Conservation (phyloP, 768 basidiomycete species). For the Panaeolus cyanescens region DNA sequence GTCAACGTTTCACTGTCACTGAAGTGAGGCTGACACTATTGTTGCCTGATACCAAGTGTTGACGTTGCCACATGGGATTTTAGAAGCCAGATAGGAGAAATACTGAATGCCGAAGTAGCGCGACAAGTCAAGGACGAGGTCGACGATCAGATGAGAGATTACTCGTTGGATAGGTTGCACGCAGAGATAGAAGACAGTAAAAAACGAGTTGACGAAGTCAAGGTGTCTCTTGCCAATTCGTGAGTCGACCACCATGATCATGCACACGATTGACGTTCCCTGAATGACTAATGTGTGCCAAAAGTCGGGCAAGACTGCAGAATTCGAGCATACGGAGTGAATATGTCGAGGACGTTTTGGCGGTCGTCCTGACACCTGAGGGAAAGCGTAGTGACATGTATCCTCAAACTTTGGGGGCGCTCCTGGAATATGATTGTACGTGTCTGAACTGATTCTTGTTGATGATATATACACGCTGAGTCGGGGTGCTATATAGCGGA, state of each 20-base stretch:
- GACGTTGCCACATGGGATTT: neutral
- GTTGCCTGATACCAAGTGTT: neutral
- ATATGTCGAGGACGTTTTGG: constrained; percentile 46
- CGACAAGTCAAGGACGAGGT: constrained; percentile 49
- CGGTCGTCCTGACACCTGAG: constrained; percentile 46
- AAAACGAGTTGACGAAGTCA: constrained; percentile 43
- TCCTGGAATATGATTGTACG: constrained; percentile 58
- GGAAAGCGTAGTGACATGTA: constrained; percentile 49
- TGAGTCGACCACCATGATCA: constrained; percentile 27
- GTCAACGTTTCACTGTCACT: constrained; percentile 14
- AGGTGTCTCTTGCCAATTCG: constrained; percentile 54
- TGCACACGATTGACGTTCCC: neutral
- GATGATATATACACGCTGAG: neutral
- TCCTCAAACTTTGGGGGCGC: constrained; percentile 49
- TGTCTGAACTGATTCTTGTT: neutral
- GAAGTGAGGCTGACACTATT: constrained; percentile 10
- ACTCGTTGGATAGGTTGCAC: constrained; percentile 48
- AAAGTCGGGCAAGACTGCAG: constrained; percentile 48
- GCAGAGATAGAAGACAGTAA: constrained; percentile 46
- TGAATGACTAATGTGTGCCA: neutral
- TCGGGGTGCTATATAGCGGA: constrained; percentile 32
- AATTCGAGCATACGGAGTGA: constrained; percentile 44
- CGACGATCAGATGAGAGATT: constrained; percentile 45
- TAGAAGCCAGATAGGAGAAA: constrained; percentile 37
- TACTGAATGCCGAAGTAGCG: constrained; percentile 41